These are phyloP conservation scores for Asterophora lycoperdoides DNA, from an alignment of 768 basidiomycete species.

Conservation along the genomic window DNA sequence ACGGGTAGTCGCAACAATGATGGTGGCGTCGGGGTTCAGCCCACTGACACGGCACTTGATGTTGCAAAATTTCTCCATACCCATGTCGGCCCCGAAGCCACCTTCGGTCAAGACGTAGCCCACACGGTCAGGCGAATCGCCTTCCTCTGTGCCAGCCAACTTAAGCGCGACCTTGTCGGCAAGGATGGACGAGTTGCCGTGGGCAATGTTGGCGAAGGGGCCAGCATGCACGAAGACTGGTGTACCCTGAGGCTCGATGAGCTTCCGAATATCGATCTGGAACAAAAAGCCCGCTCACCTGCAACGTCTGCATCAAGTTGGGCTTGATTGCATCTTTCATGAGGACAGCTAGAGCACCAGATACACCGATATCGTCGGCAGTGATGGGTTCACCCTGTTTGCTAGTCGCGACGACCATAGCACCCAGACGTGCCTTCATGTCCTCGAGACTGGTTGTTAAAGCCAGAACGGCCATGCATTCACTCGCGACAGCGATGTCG, in stretches of 20 bases:
- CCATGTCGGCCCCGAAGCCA: conserved; percentile 99
- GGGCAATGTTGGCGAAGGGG: conserved; percentile 98
- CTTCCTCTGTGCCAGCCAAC: conserved; percentile 91
- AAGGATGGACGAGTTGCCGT: conserved; percentile 97
- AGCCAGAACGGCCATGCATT: conserved; percentile 97
- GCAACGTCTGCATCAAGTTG: conserved; percentile 96
- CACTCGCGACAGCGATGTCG: conserved; percentile 96
- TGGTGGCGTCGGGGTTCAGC: conserved; percentile 86
- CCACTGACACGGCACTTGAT: conserved; percentile 97
- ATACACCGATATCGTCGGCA: conserved; percentile 93
- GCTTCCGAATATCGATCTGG: background rate
- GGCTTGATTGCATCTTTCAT: conserved; percentile 99
- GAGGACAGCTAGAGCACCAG: conserved; percentile 92
- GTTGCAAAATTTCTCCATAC: conserved; percentile 99
- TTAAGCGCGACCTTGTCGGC: conserved; percentile 97
- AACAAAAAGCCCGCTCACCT: conserved; percentile 37
- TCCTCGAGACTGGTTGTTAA: conserved; percentile 83
- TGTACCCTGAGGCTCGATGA: conserved; percentile 57
- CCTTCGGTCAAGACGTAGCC: conserved; percentile 98
- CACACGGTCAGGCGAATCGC: conserved; percentile 72
- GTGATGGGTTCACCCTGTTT: conserved; percentile 90
- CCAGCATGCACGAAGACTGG: conserved; percentile 99
- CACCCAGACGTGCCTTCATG: conserved; percentile 88
- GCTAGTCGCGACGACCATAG: conserved; percentile 96
- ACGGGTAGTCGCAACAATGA: conserved; percentile 96